Percentiles rank a stretch among this genome's conserved stretches.
phyloP scores from a whole-genome alignment of 164 flowering plant species.

The Brasenia schreberi region DNA sequence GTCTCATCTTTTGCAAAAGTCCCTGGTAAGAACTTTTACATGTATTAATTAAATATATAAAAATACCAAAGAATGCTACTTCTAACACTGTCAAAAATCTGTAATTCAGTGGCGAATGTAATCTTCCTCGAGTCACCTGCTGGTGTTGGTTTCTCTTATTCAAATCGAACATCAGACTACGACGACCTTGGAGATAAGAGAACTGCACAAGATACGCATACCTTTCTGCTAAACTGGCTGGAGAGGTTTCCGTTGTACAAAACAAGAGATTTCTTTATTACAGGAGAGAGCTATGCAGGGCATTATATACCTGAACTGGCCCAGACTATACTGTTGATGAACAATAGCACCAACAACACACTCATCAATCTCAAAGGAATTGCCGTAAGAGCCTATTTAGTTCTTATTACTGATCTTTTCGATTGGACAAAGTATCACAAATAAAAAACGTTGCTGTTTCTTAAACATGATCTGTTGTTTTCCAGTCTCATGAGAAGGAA shows the following conservation, averaged over 20 bases:
- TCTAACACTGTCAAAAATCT: neutral
- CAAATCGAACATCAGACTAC: slow-evolving; percentile 26
- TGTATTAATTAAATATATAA: too few relatives aligned
- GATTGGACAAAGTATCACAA: too few relatives aligned
- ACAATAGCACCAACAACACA: slow-evolving; percentile 14
- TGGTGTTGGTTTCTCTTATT: slow-evolving; percentile 36
- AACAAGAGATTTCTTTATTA: slow-evolving; percentile 24
- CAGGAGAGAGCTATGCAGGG: slow-evolving; percentile 42
- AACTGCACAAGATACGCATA: slow-evolving; percentile 25
- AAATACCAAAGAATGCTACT: neutral
- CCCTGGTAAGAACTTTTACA: too few relatives aligned
- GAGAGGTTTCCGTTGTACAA: slow-evolving; percentile 33
- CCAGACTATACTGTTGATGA: slow-evolving; percentile 13
- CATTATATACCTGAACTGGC: slow-evolving; percentile 41
- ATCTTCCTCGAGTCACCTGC: slow-evolving; percentile 34
- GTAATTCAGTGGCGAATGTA: slow-evolving; percentile 24
- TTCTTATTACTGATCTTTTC: too few relatives aligned
- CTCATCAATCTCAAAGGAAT: slow-evolving; percentile 23
- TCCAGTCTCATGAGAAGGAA: too few relatives aligned
- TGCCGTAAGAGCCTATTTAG: slow-evolving; percentile 9
- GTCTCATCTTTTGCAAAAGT: too few relatives aligned
- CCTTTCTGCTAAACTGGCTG: slow-evolving; percentile 27
- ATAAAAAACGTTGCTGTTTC: too few relatives aligned
- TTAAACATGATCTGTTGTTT: too few relatives aligned
- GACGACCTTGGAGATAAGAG: slow-evolving; percentile 17